Base-by-base conservation (phyloP, 768 basidiomycete genomes). In the Imleria badia region DNA sequence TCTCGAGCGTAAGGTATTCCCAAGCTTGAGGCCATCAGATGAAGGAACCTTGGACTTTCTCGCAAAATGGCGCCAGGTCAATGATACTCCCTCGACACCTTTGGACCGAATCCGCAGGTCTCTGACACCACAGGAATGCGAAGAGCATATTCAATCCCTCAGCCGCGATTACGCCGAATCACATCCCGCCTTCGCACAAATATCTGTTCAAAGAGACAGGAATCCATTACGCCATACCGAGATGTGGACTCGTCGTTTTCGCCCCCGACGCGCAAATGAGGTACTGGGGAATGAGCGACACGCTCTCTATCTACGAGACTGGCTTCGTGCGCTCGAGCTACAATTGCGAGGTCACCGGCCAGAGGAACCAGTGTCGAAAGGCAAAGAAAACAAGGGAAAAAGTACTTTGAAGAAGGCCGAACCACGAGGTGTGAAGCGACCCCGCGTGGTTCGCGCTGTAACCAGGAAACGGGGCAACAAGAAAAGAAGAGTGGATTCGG, bases 281-380 rank as follows among this genome's bases (percentile, higher is more conserved):
- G 83, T 94, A 5, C 75, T 96, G 1, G 91, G 91, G 8, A 94
- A 94, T 64, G 84, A 90, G 66, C 66, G 70, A 10, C 81, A 82
- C 45, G 87, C 92, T 1, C 61, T 76, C 26, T 90, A 86, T 69
- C 75, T 95, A 51, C 81, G 87, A 36, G 82, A 88, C 47, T 95
- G 93, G 93, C 76, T 95, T 45, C 70, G 71, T 23, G 84, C 87
- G n/a, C 78, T 91, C 13, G 81, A 83, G 57, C 62, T 93, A 22
- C 80, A 81, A n/a, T 69, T 79, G 19, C 60, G 42, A 35, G 54
- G 44, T 45, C 33, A 47, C 38, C 45, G 39, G 19, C 38, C 56
- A 48, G 54, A 51, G 51, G 48, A 51, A 45, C 49, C 51, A 3
- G 39, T 29, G 29, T 15, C 17, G 23, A 49, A 50, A 43, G 40